These are phyloP conservation scores for Podospora didyma DNA, from an alignment of 495 filamentous ascomycete species.

Conservation along the genomic window DNA sequence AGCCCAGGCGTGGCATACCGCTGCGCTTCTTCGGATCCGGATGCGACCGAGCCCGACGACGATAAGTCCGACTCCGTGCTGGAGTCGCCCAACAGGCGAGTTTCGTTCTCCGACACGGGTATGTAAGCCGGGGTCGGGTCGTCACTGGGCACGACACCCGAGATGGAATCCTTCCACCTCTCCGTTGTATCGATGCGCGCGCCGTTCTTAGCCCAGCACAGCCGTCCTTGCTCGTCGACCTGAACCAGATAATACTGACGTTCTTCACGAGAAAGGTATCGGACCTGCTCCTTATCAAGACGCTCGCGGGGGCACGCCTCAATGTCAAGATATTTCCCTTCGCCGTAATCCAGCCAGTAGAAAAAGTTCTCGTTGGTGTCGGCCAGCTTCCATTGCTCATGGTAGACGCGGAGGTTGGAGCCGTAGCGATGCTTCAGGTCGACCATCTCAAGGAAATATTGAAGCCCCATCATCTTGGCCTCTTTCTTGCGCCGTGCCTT, in stretches of 20 bases:
- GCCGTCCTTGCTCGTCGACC: conserved; percentile 60
- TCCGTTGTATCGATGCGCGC: conserved; percentile 68
- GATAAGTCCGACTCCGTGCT: conserved; percentile 16
- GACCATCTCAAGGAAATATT: conserved; percentile 93
- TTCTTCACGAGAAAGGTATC: conserved; percentile 72
- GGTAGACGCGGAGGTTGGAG: conserved; percentile 77
- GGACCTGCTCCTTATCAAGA: conserved; percentile 65
- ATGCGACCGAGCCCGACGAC: background rate
- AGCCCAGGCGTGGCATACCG: conserved; percentile 53
- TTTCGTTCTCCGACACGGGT: conserved; percentile 12
- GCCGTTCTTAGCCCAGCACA: conserved; percentile 79
- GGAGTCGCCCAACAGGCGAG: conserved; percentile 16
- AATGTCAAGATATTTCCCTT: conserved; percentile 57
- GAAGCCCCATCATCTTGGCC: conserved; percentile 78
- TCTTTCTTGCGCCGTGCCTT: conserved; percentile 46
- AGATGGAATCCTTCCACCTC: conserved; percentile 73
- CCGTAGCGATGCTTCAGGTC: conserved; percentile 88
- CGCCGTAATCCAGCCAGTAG: conserved; percentile 89
- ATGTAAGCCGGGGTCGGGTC: conserved; percentile 54
- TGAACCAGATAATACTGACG: conserved; percentile 67
- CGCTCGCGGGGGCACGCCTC: conserved; percentile 58
- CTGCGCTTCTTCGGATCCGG: conserved; percentile 24
- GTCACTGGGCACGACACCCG: conserved; percentile 67
- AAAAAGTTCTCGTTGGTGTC: conserved; percentile 87
- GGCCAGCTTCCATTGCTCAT: conserved; percentile 73